Evolutionary conservation across 805 yeast species (phyloP).

Genomic region (Wickerhamiella lipophila): DNA sequence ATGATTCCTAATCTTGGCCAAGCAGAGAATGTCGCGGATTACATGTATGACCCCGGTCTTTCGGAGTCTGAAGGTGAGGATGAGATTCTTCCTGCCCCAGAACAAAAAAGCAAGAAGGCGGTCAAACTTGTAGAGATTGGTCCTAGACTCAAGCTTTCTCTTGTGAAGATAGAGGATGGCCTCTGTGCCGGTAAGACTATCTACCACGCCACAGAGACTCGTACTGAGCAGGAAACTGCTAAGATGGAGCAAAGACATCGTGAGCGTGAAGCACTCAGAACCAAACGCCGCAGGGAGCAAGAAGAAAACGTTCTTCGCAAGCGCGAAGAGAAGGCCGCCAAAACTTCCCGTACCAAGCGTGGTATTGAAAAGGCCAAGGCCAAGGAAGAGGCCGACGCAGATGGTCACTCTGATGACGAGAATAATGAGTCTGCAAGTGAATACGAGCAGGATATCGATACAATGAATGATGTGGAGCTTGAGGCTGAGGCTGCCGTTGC

Average conservation of each 20-base stretch:
- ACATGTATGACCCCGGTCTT: constrained; percentile 69
- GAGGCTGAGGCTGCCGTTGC: constrained; percentile 23
- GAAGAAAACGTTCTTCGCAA: constrained; percentile 61
- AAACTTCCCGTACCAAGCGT: constrained; percentile 54
- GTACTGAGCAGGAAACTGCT: constrained; percentile 47
- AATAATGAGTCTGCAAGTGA: constrained; percentile 22
- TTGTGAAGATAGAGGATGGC: constrained; percentile 86
- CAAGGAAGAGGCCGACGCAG: constrained; percentile 8
- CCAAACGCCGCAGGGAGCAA: constrained; percentile 63
- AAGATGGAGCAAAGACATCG: constrained; percentile 57
- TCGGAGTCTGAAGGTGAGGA: constrained; percentile 92
- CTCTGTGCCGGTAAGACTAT: constrained; percentile 78
- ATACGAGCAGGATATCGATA: constrained; percentile 36
- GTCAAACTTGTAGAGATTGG: constrained; percentile 88
- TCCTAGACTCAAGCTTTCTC: constrained; percentile 65
- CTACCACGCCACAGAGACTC: constrained; percentile 60
- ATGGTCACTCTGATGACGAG: constrained; percentile 23
- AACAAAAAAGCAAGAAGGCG: constrained; percentile 50
- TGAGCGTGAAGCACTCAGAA: constrained; percentile 47
- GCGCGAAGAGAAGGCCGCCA: constrained; percentile 58
- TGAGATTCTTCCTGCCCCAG: constrained; percentile 40
- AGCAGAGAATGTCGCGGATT: constrained; percentile 67
- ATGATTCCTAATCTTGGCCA: constrained; percentile 56
- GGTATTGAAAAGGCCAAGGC: constrained; percentile 30
- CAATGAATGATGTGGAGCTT: constrained; percentile 27